phyloP scores from a whole-genome alignment of 2,329 filamentous ascomycete species.

The Neoscytalidium dimidiatum region DNA sequence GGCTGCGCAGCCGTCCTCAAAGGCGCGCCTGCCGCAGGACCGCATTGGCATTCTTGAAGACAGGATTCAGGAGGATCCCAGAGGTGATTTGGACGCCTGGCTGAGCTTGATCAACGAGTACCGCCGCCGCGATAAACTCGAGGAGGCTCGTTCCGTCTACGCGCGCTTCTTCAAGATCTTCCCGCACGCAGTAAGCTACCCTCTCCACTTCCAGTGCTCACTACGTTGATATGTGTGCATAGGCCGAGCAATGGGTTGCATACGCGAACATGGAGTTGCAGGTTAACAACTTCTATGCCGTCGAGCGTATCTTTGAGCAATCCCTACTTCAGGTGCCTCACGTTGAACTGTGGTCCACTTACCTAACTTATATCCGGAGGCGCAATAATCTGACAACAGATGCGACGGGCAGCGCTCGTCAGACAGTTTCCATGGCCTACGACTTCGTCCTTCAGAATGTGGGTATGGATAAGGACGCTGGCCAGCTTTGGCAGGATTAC shows the following conservation, averaged over 20 bases:
- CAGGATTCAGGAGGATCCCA: conserved; percentile 86
- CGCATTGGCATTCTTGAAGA: conserved; percentile 81
- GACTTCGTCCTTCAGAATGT: conserved; percentile 89
- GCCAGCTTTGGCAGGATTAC: conserved; percentile 90
- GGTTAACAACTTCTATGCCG: conserved; percentile 75
- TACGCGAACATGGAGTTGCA: conserved; percentile 90
- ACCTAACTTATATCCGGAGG: conserved; percentile 92
- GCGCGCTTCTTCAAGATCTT: conserved; percentile 87
- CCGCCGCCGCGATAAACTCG: conserved; percentile 76
- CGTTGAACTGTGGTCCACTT: conserved; percentile 86
- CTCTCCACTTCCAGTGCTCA: neutral
- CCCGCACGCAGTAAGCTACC: conserved; percentile 76
- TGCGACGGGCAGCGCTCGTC: conserved; percentile 71
- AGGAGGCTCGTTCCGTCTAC: conserved; percentile 78
- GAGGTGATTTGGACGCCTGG: conserved; percentile 93
- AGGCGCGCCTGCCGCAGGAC: conserved; percentile 68
- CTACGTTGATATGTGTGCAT: conserved; percentile 20
- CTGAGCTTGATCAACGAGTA: conserved; percentile 82
- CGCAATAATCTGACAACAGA: conserved; percentile 86
- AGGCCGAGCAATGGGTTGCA: conserved; percentile 91
- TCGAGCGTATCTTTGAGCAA: conserved; percentile 81
- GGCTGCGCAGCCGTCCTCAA: conserved; percentile 40
- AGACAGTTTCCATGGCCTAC: conserved; percentile 81
- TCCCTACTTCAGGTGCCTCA: conserved; percentile 79
- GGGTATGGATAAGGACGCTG: conserved; percentile 88